Evolutionary conservation across 2,329 filamentous ascomycete species (phyloP).

Genomic region (Curvularia verruculosa): DNA sequence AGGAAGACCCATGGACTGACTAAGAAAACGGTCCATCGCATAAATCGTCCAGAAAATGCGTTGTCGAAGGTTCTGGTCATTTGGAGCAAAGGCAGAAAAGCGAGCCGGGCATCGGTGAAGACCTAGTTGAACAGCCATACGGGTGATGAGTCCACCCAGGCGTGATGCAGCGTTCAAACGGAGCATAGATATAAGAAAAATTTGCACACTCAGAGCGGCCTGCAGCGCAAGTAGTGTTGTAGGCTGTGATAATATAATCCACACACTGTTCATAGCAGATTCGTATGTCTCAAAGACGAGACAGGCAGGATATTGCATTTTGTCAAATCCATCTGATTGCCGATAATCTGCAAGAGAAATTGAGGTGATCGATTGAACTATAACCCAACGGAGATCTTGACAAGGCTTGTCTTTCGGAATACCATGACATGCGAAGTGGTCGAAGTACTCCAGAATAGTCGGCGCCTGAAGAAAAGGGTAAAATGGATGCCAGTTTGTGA

Average conservation of each 20-base stretch:
- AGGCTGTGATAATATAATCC: slow-evolving; percentile 55
- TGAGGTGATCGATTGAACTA: slow-evolving; percentile 59
- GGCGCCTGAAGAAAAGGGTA: slow-evolving; percentile 64
- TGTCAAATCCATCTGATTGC: slow-evolving; percentile 42
- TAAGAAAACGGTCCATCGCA: slow-evolving; percentile 61
- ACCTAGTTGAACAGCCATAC: slow-evolving; percentile 63
- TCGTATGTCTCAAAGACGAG: slow-evolving; percentile 59
- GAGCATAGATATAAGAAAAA: slow-evolving; percentile 63
- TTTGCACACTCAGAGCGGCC: slow-evolving; percentile 59
- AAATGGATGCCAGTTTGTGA: slow-evolving; percentile 64
- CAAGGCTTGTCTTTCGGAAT: slow-evolving; percentile 30
- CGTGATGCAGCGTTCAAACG: slow-evolving; percentile 64
- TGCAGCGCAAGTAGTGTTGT: slow-evolving; percentile 55
- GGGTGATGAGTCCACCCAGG: slow-evolving; percentile 61
- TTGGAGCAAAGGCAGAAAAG: slow-evolving; percentile 57
- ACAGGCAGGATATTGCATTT: slow-evolving; percentile 47
- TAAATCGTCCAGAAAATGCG: slow-evolving; percentile 65
- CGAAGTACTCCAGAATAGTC: slow-evolving; percentile 56
- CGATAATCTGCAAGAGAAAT: slow-evolving; percentile 62
- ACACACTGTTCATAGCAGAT: slow-evolving; percentile 58
- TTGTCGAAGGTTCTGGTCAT: slow-evolving; percentile 57
- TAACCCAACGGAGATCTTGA: slow-evolving; percentile 48
- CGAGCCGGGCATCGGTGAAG: slow-evolving; percentile 64
- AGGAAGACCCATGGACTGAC: slow-evolving; percentile 62
- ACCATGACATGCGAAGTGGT: slow-evolving; percentile 50